Conservation (phyloP, 345 rosid species). For the Erysimum cheiranthoides region DNA sequence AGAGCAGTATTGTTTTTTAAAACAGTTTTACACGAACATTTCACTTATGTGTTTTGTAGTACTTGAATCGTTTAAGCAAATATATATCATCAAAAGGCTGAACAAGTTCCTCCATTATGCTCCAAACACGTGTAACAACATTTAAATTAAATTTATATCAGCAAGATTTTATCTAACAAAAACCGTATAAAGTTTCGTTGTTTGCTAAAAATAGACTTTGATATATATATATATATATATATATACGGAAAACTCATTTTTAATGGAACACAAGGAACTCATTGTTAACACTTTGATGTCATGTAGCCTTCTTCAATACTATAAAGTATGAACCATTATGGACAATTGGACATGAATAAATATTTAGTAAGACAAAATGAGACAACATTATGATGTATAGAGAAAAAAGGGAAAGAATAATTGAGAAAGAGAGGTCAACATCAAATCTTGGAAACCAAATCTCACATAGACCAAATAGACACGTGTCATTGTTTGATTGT, state of each 20-base stretch:
- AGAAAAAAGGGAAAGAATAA: constrained; percentile 34
- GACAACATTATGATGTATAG: constrained; percentile 32
- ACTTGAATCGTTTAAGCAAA: background rate
- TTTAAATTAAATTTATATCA: background rate
- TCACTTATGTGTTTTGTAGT: background rate
- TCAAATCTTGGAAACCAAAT: constrained; percentile 49
- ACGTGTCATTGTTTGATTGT: constrained; percentile 39
- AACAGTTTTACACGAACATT: background rate
- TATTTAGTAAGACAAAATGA: constrained; percentile 18
- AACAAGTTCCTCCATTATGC: background rate
- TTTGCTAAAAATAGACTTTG: background rate
- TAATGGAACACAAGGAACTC: background rate
- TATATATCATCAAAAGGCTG: constrained; percentile 11
- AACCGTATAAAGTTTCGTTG: background rate
- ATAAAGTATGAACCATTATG: constrained; percentile 20
- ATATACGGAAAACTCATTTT: background rate
- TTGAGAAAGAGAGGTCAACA: constrained; percentile 47
- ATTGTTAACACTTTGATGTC: background rate
- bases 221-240: no score
- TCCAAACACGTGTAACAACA: background rate
- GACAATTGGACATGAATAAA: background rate
- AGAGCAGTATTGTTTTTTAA: no score
- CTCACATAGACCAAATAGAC: constrained; percentile 46
- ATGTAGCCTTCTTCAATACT: constrained; percentile 8
- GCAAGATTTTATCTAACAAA: background rate